These are phyloP conservation scores for Stenogyne calaminthoides DNA, from an alignment of 305 asterid species.

Conservation along the genomic window DNA sequence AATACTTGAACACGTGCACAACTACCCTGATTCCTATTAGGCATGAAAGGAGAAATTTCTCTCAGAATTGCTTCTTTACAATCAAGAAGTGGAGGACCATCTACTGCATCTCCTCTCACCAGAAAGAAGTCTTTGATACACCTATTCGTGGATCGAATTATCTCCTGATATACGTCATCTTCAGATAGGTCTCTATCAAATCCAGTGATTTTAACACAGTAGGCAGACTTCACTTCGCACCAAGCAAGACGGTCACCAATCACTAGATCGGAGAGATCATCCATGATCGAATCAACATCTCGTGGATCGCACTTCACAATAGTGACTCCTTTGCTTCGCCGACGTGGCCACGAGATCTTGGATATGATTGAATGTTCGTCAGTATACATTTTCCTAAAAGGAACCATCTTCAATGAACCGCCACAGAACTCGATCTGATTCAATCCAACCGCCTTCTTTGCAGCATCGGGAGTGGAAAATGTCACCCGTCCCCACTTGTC, in stretches of 20 bases:
- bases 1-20: constrained; percentile 69
- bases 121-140: not conserved
- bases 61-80: not conserved
- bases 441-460: not conserved
- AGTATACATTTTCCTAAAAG: not conserved
- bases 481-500: not conserved
- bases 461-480: not conserved
- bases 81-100: not conserved
- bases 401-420: not conserved
- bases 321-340: not conserved
- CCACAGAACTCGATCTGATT: not conserved
- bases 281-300: not conserved
- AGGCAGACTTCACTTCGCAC: not conserved
- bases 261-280: not conserved
- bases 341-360: not conserved
- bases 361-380: not conserved
- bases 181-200: not conserved
- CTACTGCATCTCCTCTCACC: not conserved
- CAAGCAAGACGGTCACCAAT: not conserved
- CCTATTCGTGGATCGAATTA: not conserved
- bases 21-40: constrained; percentile 49
- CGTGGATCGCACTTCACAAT: not conserved
- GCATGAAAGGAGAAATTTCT: not conserved
- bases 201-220: not conserved
- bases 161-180: not conserved